Evolutionary conservation across 495 filamentous ascomycete genomes (phyloP).

Genomic region (Aspergillus avenaceus): DNA sequence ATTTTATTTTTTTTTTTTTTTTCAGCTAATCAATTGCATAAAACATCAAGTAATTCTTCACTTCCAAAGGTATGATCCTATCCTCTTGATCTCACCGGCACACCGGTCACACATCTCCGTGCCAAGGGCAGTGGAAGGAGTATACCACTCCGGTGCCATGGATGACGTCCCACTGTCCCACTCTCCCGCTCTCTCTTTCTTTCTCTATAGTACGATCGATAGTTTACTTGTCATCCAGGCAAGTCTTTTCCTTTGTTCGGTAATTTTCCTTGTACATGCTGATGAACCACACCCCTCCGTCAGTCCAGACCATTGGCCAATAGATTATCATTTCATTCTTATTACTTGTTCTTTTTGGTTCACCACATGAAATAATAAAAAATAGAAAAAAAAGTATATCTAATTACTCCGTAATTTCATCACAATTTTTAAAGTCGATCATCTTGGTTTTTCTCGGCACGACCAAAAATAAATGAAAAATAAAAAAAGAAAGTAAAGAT

Average conservation of each 20-base stretch:
- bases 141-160: not conserved
- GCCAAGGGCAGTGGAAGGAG: not conserved
- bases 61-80: not conserved
- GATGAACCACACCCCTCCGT: slow-evolving; percentile 1
- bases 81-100: slow-evolving; percentile 16
- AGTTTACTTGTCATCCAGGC: no score
- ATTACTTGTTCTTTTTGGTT: not conserved
- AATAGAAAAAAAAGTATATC: no score
- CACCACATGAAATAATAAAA: no score
- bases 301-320: slow-evolving; percentile 6
- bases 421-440: not conserved
- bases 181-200: slow-evolving; percentile 3
- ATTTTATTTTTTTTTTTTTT: not conserved
- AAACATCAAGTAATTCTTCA: not conserved
- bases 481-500: not conserved
- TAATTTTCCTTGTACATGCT: no score
- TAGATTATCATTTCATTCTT: not conserved
- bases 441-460: not conserved
- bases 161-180: not conserved
- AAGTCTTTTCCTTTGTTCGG: no score
- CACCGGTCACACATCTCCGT: slow-evolving; percentile 12
- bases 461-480: not conserved
- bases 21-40: not conserved
- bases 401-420: no score
- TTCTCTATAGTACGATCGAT: slow-evolving; percentile 3